These are phyloP conservation scores for Paramecium caudatum DNA, from an alignment of 73 alveolate species.

Conservation along the genomic window DNA sequence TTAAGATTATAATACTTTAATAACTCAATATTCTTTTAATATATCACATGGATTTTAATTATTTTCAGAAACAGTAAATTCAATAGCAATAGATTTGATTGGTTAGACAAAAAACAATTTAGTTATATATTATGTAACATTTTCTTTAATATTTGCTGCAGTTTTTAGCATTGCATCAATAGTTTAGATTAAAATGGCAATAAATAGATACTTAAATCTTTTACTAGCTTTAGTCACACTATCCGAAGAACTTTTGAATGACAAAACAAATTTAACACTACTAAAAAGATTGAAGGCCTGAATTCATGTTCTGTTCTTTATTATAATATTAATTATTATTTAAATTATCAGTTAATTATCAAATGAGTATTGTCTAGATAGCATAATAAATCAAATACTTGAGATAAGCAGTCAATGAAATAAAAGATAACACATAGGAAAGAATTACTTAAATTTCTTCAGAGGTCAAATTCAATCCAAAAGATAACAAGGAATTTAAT, in stretches of 20 bases:
- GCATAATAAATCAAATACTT: not conserved
- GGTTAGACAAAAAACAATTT: not conserved
- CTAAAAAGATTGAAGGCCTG: not conserved
- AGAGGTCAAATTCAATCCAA: slow-evolving; percentile 16
- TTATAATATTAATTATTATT: too few species aligned
- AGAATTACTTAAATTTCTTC: slow-evolving; percentile 35
- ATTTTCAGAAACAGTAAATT: not conserved
- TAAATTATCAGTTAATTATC: slow-evolving; percentile 33
- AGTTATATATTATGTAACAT: not conserved
- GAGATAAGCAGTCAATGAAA: slow-evolving; percentile 12
- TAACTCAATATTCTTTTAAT: not conserved
- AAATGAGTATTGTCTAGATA: slow-evolving; percentile 40
- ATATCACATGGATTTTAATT: slow-evolving; percentile 14
- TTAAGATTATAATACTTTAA: not conserved
- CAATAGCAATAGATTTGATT: not conserved
- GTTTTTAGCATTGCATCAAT: not conserved
- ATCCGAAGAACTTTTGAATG: slow-evolving; percentile 23
- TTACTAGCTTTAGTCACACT: not conserved
- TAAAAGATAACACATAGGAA: slow-evolving; percentile 25
- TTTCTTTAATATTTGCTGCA: not conserved
- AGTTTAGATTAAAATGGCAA: not conserved
- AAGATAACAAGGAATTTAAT: slow-evolving; percentile 63
- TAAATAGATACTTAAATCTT: not conserved
- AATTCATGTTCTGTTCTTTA: too few species aligned
- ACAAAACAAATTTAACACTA: not conserved